Conservation (phyloP, 306 rosid genomes). For the Prunus dulcis region DNA sequence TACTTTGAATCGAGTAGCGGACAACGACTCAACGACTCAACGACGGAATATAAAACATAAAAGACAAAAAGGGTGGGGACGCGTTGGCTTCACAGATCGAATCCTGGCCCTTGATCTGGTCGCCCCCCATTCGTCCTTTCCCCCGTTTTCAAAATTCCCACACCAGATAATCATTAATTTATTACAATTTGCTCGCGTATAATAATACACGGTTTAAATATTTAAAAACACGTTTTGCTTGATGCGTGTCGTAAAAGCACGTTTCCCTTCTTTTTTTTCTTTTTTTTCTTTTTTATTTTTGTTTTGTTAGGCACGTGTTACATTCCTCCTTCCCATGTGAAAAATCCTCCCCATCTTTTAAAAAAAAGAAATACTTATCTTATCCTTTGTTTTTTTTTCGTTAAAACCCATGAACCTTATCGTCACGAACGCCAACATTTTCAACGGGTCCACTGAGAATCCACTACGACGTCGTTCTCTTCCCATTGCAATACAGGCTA, state of each 20-base stretch:
- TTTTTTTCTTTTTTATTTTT: not conserved
- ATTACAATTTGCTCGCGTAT: not conserved
- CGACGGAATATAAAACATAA: not conserved
- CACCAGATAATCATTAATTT: not conserved
- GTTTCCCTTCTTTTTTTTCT: not conserved
- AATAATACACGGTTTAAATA: slow-evolving; percentile 13
- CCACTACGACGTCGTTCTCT: no score
- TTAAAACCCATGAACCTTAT: not conserved
- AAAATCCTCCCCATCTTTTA: slow-evolving; percentile 20
- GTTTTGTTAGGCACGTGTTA: slow-evolving; percentile 32
- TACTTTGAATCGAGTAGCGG: not conserved
- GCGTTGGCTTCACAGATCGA: slow-evolving; percentile 16
- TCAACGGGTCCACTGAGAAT: no score
- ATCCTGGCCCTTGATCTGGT: slow-evolving; percentile 18
- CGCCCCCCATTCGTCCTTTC: slow-evolving; percentile 14
- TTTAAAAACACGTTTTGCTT: slow-evolving; percentile 44
- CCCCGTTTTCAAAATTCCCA: not conserved
- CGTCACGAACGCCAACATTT: no score
- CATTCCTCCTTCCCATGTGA: slow-evolving; percentile 36
- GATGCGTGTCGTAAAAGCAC: slow-evolving; percentile 26
- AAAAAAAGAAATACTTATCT: no score
- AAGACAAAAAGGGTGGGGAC: not conserved
- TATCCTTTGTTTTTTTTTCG: no score
- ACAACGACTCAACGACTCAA: not conserved
- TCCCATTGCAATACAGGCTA: slow-evolving; percentile 4